These are phyloP conservation scores for Chaetomiaceae sp. DNA, from an alignment of 2,329 filamentous ascomycete species.

Conservation along the genomic window DNA sequence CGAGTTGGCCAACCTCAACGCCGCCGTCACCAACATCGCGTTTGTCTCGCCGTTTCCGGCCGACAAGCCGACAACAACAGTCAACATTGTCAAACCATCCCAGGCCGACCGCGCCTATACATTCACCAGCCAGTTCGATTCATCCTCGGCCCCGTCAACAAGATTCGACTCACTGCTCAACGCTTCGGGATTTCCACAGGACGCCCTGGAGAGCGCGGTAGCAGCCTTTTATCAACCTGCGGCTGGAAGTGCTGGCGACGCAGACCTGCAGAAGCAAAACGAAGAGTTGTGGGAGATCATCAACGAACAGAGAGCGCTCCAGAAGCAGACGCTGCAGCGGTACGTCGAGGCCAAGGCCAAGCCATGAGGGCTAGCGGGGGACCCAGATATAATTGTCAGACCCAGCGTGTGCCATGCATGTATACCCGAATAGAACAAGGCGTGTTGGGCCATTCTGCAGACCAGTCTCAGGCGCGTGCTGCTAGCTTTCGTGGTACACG, in stretches of 20 bases:
- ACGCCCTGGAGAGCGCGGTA: conserved; percentile 47
- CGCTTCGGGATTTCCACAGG: conserved; percentile 43
- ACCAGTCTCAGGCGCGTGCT: no score
- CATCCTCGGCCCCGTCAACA: conserved; percentile 36
- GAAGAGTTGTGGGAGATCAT: conserved; percentile 38
- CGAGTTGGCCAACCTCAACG: conserved; percentile 67
- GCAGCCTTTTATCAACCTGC: conserved; percentile 39
- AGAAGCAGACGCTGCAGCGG: conserved; percentile 31
- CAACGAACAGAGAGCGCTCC: conserved; percentile 34
- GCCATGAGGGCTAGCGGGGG: neutral
- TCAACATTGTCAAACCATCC: conserved; percentile 74
- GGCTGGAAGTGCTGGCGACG: conserved; percentile 29
- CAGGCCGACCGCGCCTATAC: conserved; percentile 61
- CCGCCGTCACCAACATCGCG: conserved; percentile 75
- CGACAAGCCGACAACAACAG: conserved; percentile 42
- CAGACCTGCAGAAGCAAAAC: conserved; percentile 34
- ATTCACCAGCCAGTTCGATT: conserved; percentile 59
- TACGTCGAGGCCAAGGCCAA: conserved; percentile 27
- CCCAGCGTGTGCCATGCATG: neutral
- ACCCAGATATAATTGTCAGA: no score
- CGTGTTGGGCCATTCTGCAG: no score
- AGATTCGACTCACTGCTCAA: conserved; percentile 43
- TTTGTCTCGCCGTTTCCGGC: conserved; percentile 60
- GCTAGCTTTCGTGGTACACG: no score
- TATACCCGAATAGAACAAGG: neutral